Evolutionary conservation across 306 rosid genomes (phyloP).

Genomic region (Rosa rugosa): DNA sequence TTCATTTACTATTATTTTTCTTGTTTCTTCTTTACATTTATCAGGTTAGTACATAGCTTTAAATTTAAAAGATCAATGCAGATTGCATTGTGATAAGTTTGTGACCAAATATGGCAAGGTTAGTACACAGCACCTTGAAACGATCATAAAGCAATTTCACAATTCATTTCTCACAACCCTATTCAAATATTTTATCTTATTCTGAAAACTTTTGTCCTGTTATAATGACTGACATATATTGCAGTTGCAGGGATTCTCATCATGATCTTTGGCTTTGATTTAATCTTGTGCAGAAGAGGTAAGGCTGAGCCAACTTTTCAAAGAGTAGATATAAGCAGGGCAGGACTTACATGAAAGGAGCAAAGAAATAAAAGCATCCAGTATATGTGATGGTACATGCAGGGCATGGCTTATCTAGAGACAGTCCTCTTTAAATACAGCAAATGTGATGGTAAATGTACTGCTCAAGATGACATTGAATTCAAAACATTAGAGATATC

Average conservation of each 20-base stretch:
- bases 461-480: no score
- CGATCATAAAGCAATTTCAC: neutral
- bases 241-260: neutral
- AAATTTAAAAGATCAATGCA: neutral
- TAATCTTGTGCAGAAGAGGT: neutral
- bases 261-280: neutral
- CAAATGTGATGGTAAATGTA: no score
- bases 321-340: neutral
- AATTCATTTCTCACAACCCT: neutral
- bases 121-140: neutral
- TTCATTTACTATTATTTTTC: no score
- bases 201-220: neutral
- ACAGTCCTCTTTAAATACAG: no score
- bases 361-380: neutral
- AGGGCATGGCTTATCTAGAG: no score
- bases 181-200: neutral
- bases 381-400: neutral
- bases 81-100: neutral
- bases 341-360: neutral
- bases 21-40: neutral
- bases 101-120: neutral
- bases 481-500: no score
- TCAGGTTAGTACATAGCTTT: neutral
- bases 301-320: neutral
- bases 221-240: neutral